Percentiles rank a stretch among this genome's conserved stretches.
Evolutionary conservation across 345 rosid species (phyloP).

Genomic region (Syzygium grande): DNA sequence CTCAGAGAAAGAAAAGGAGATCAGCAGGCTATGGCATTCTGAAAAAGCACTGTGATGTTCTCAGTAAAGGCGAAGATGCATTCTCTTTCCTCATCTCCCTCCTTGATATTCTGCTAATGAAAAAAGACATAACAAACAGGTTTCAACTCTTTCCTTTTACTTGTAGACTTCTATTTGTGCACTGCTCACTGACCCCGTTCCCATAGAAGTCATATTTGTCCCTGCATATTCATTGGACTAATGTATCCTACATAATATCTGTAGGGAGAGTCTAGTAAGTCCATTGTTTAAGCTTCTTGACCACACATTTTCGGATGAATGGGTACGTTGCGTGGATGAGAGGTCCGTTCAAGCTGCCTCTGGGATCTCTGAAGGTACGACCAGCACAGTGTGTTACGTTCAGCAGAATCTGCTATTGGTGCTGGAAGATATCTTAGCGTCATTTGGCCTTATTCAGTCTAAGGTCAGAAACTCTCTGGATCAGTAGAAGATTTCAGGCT

Average conservation of each 20-base stretch:
- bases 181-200: background rate
- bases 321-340: slow-evolving; percentile 25
- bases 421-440: slow-evolving; percentile 57
- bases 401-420: slow-evolving; percentile 59
- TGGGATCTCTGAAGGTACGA: slow-evolving; percentile 23
- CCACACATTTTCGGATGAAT: slow-evolving; percentile 38
- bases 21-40: slow-evolving; percentile 10
- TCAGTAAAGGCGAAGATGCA: slow-evolving; percentile 33
- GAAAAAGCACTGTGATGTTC: slow-evolving; percentile 6
- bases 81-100: slow-evolving; percentile 53
- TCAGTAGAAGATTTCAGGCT: background rate
- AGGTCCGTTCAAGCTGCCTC: slow-evolving; percentile 27
- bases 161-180: background rate
- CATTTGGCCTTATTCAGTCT: slow-evolving; percentile 17
- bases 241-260: background rate
- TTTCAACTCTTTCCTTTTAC: slow-evolving; percentile 6
- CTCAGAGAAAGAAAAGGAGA: slow-evolving; percentile 57
- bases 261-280: slow-evolving; percentile 63
- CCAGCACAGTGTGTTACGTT: slow-evolving; percentile 26
- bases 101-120: slow-evolving; percentile 67
- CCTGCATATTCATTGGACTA: background rate
- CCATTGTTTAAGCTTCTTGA: slow-evolving; percentile 72
- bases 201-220: background rate
- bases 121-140: slow-evolving; percentile 78
- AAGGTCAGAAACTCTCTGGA: slow-evolving; percentile 37